Evolutionary conservation across 2,329 filamentous ascomycete species (phyloP), one percentile per base, ranked within the genome.

Genomic region (Penicillium carneum): DNA sequence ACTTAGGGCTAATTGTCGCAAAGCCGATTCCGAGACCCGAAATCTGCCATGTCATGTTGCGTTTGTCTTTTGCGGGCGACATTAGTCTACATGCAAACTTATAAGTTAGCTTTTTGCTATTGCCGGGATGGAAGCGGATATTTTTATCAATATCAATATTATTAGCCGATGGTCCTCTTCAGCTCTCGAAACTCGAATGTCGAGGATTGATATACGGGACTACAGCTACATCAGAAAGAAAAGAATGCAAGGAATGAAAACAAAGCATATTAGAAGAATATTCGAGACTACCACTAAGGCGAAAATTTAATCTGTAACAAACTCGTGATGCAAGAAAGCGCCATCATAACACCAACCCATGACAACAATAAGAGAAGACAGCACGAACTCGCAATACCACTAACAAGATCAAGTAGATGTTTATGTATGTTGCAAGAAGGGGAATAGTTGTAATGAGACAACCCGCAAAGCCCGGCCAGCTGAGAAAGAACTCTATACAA

Each of bases 401-500:
- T 55, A 47, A 46, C 31, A 42, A 54, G 48, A 60, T 41, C 56
- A 58, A 59, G 56, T 57, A 64, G 43, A 63, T 64, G 45, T 61
- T 68, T 56, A 63, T 69, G 63, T 69, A 68, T 65, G 56, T 64
- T 54, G 49, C 18, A 55, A 34, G 47, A 48, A 55, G 31, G 36
- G 64, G 59, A 68, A 67, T 68, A 68, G 50, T 61, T 55, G 51
- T 34, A 45, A 59, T 49, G 39, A 43, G 47, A 57, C 52, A 63
- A 60, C 59, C 63, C 62, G 59, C 56, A 55, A 51, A 62, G 59
- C 63, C 49, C 43, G 63, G 51, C 57, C 39, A 50, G 58, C 56
- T 59, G 54, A 66, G 43, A 58, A 61, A 46, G 55, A 68, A 67
- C 65, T 70, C 67, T 69, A 70, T 70, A 66, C 65, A 69, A 57